These are phyloP conservation scores for Sugiyamaella chiloensis DNA, from an alignment of 805 yeast species.

Conservation along the genomic window DNA sequence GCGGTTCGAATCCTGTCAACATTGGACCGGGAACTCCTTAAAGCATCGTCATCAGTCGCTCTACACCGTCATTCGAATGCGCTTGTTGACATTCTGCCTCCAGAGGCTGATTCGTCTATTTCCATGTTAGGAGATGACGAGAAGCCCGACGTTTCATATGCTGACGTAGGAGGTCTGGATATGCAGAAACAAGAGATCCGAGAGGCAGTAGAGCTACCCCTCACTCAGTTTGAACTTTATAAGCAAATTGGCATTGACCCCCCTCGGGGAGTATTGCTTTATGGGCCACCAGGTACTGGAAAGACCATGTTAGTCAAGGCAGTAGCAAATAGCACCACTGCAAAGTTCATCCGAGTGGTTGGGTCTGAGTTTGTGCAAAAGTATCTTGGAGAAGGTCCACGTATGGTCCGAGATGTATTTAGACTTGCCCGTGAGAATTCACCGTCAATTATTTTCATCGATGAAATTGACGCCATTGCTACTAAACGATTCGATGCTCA, in stretches of 20 bases:
- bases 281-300: constrained; percentile 99
- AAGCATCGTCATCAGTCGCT: constrained; percentile 94
- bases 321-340: constrained; percentile 94
- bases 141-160: constrained; percentile 92
- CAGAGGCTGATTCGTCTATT: constrained; percentile 96
- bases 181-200: constrained; percentile 99
- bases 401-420: constrained; percentile 99
- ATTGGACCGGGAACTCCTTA: constrained; percentile 87
- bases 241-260: constrained; percentile 98
- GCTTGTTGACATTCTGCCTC: constrained; percentile 93
- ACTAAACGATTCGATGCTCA: constrained; percentile 99
- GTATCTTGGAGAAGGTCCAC: constrained; percentile 98
- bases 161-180: constrained; percentile 98
- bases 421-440: constrained; percentile 96
- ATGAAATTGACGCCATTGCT: constrained; percentile 98
- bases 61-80: constrained; percentile 98
- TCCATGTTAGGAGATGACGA: constrained; percentile 93
- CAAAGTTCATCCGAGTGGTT: constrained; percentile 92
- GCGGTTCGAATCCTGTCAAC: constrained; percentile 95
- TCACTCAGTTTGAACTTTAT: constrained; percentile 92
- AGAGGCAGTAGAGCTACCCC: constrained; percentile 96
- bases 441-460: constrained; percentile 95
- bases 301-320: constrained; percentile 99
- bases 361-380: constrained; percentile 99
- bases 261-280: constrained; percentile 93